Evolutionary conservation across 768 basidiomycete species (phyloP).

Genomic region (Amanita pallidorosea): DNA sequence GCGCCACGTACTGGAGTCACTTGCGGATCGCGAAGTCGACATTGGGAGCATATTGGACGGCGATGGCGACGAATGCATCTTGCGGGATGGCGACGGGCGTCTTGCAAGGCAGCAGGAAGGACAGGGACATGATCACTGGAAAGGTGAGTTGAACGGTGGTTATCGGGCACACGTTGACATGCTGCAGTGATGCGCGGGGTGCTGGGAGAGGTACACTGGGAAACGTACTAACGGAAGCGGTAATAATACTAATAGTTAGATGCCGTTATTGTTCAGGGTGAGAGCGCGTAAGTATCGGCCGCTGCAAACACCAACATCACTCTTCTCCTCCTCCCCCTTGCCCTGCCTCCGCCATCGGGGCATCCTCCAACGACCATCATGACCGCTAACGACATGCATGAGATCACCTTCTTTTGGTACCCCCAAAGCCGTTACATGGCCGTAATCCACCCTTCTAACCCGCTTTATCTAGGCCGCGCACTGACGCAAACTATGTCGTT

Average conservation of each 20-base stretch:
- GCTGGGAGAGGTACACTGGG: constrained; percentile 66
- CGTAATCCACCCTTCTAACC: not conserved
- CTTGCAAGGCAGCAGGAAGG: constrained; percentile 56
- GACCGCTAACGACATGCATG: constrained; percentile 27
- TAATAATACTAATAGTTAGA: not conserved
- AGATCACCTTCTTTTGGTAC: constrained; percentile 45
- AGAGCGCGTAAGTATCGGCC: not conserved
- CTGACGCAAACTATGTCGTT: constrained; percentile 45
- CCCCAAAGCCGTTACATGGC: constrained; percentile 1
- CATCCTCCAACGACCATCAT: not conserved
- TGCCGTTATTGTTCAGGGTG: constrained; percentile 4
- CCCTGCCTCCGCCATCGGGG: not conserved
- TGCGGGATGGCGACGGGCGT: constrained; percentile 54
- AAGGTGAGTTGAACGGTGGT: constrained; percentile 33
- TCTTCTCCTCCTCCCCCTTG: not conserved
- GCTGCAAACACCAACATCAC: not conserved
- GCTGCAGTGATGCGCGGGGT: constrained; percentile 65
- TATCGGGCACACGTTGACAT: constrained; percentile 3
- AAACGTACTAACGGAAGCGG: constrained; percentile 44
- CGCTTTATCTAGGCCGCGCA: constrained; percentile 40
- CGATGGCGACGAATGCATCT: constrained; percentile 34
- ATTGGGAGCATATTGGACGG: constrained; percentile 26
- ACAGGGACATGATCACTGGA: constrained; percentile 68
- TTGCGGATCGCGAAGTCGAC: constrained; percentile 45
- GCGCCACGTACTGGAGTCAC: constrained; percentile 39